Base-by-base conservation (phyloP, 768 basidiomycete species). In the Agrocybe pediades region DNA sequence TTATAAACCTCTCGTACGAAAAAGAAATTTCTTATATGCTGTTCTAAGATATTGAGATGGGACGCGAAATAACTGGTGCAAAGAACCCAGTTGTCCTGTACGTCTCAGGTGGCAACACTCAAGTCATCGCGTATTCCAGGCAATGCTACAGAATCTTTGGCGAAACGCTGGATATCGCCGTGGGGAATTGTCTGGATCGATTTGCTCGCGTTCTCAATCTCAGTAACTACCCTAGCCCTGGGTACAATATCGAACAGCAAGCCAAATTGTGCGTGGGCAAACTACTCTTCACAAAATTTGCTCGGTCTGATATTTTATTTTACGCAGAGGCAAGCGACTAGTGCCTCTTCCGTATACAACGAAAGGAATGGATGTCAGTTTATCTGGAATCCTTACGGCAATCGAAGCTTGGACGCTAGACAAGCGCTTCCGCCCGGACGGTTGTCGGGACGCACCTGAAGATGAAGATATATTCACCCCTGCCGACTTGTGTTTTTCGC, bases 91-190 rank as follows among this genome's bases (percentile, higher is more conserved):
- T 99, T 62, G 95, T 98, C 6, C 84, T 98, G 29, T 99, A 99
- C 65, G 97, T 99, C 17, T 98, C 97, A 0, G 97, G 97, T 11
- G 97, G 97, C 3, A 99, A 99, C 71, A 98, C 97, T 0, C 97
- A 99, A 71, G 95, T 99, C 15, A 98, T 99, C 62, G 97, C 97
- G 1, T 99, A 99, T 70, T 98, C 95, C 19, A 88, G 90, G 54
- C 95, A 98, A 69, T 85, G 95, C 57, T 99, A 99, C 68, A 85
- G 97, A 40, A 99, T 99, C 55, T 99, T 99, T 65, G 97, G 97
- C 15, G 97, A 99, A 72, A 98, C 97, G 1, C 80, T 99, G 50
- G 97, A 99, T 65, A 98, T 99, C 52, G 97, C 97, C n/a, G 95
- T 98, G 27, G 97, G 97, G 30, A 99, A 99, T 68, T 98, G 97